Percentiles rank a stretch among this genome's conserved stretches.
phyloP scores from a whole-genome alignment of 352 stramenopile species.

The Globisporangium alternatum region DNA sequence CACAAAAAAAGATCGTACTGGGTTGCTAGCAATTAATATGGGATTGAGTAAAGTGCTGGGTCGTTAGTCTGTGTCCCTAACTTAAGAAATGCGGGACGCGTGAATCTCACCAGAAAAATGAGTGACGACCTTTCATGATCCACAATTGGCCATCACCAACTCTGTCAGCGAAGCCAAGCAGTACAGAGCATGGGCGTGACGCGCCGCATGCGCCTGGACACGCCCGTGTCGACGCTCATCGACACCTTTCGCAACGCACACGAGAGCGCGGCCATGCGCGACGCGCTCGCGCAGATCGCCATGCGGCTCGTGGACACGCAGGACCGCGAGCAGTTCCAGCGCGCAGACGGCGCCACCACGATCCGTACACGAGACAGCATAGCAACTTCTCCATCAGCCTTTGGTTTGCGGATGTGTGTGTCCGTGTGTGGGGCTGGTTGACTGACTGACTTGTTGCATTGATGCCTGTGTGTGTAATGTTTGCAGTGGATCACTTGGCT shows the following conservation, averaged over 20 bases:
- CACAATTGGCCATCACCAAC: neutral
- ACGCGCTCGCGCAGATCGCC: conserved; percentile 52
- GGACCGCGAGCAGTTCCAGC: conserved; percentile 53
- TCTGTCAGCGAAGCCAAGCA: neutral
- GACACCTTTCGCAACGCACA: conserved; percentile 40
- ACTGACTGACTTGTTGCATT: neutral
- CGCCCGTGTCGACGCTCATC: conserved; percentile 32
- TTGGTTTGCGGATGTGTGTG: neutral
- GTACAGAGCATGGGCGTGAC: conserved; percentile 1
- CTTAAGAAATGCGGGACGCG: neutral
- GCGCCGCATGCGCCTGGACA: conserved; percentile 24
- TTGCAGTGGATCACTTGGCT: conserved; percentile 55
- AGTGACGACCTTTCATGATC: conserved; percentile 3
- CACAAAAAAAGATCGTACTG: conserved; percentile 1
- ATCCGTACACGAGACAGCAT: conserved; percentile 28
- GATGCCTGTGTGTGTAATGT: conserved; percentile 1
- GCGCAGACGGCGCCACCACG: conserved; percentile 48
- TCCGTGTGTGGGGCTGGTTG: neutral
- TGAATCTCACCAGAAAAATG: neutral
- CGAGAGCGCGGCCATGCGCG: conserved; percentile 26
- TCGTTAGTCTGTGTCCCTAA: neutral
- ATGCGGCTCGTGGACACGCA: conserved; percentile 51
- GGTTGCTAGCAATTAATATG: neutral
- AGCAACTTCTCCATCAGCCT: neutral
- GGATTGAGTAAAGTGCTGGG: neutral